phyloP scores from a whole-genome alignment of 176 grass and related monocot genomes.

The Cenchrus fungigraminus region DNA sequence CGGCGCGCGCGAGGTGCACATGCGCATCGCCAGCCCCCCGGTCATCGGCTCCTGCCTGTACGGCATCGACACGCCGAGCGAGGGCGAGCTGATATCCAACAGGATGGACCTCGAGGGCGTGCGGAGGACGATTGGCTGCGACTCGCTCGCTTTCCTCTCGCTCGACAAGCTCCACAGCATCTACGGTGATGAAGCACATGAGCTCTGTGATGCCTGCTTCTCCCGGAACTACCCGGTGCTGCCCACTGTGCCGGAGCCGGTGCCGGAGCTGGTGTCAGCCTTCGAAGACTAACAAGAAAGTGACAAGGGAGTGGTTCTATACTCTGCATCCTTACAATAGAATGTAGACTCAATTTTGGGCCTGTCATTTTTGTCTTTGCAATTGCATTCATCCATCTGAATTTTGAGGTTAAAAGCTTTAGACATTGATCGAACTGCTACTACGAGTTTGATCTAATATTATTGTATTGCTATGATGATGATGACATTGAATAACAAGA shows the following conservation, averaged over 20 bases:
- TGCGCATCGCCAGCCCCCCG: slow-evolving; percentile 89
- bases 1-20: slow-evolving; percentile 95
- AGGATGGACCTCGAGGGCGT: slow-evolving; percentile 68
- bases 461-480: slow-evolving; percentile 45
- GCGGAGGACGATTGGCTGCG: slow-evolving; percentile 67
- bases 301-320: slow-evolving; percentile 21
- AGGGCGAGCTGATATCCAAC: slow-evolving; percentile 87
- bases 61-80: slow-evolving; percentile 85
- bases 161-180: slow-evolving; percentile 71
- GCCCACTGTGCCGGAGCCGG: slow-evolving; percentile 44
- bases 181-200: slow-evolving; percentile 65
- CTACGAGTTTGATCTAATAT: slow-evolving; percentile 35
- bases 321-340: slow-evolving; percentile 42
- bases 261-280: slow-evolving; percentile 44
- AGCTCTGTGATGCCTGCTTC: slow-evolving; percentile 86
- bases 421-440: slow-evolving; percentile 36
- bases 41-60: slow-evolving; percentile 88
- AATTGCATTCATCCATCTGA: slow-evolving; percentile 44
- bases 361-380: slow-evolving; percentile 39
- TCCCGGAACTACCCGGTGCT: slow-evolving; percentile 72
- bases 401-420: slow-evolving; percentile 21
- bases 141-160: slow-evolving; percentile 87
- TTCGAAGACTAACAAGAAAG: slow-evolving; percentile 53
- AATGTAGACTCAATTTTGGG: slow-evolving; percentile 46
- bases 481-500: slow-evolving; percentile 4